phyloP scores from a whole-genome alignment of 345 rosid species.

The Salix brachista region DNA sequence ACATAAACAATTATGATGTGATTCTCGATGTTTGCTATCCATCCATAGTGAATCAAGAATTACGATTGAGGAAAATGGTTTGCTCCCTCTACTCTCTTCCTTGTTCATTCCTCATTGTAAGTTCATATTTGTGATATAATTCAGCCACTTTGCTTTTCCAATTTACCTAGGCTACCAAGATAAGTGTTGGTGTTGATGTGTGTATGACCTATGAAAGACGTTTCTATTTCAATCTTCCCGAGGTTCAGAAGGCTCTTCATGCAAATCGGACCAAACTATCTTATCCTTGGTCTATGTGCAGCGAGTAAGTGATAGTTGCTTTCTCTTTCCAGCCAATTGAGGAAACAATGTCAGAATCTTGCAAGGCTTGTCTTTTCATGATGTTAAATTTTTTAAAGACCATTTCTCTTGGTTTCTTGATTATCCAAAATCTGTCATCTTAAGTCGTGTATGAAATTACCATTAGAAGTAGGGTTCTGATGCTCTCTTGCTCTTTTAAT shows the following conservation, averaged over 20 bases:
- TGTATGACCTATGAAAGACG: conserved; percentile 64
- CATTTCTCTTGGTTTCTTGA: neutral
- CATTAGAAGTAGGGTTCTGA: neutral
- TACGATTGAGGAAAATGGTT: conserved; percentile 71
- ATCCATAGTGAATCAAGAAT: conserved; percentile 78
- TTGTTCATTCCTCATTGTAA: neutral
- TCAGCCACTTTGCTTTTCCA: neutral
- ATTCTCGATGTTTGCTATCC: conserved; percentile 83
- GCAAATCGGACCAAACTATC: conserved; percentile 69
- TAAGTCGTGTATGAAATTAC: neutral
- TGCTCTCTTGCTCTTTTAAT: neutral
- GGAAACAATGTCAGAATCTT: neutral
- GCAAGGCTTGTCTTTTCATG: neutral
- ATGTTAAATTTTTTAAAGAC: neutral
- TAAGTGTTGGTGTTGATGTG: conserved; percentile 80
- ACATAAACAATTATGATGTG: conserved; percentile 71
- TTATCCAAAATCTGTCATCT: neutral
- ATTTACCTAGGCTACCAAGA: conserved; percentile 54
- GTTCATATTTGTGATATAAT: neutral
- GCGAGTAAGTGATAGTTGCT: conserved; percentile 36
- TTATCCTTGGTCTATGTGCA: conserved; percentile 80
- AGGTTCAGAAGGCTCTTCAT: conserved; percentile 89
- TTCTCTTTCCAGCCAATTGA: neutral
- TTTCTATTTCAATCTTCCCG: conserved; percentile 76
- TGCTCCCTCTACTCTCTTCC: neutral